Base-by-base conservation (phyloP, 495 filamentous ascomycete species). In the Entonaema liquescens region DNA sequence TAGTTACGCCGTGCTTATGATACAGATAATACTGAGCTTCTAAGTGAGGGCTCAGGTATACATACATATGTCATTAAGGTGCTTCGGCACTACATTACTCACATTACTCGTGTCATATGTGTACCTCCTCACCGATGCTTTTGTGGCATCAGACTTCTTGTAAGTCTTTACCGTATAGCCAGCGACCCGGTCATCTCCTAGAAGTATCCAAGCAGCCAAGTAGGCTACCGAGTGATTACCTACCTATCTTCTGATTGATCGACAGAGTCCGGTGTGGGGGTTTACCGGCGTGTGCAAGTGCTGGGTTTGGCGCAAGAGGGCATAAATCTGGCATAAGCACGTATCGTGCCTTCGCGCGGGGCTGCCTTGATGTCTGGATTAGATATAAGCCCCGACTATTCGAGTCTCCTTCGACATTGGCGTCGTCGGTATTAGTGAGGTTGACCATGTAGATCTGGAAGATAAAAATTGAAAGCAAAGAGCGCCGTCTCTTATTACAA, bases 1-100 rank as follows among this genome's bases (percentile, higher is more conserved):
- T 55, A 50, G 40, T 55, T 65, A 61, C 50, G 57, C 58, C 57
- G 68, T 62, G 62, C 62, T 61, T 71, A 65, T 55, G 52, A 55
- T 31, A 47, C 38, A 23, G 19, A 65, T 55, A 40, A 55, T 31
- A 47, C 38, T 12, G 19, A 47, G 12, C 19, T 23, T 23, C 31
- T 33, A 7, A 7, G 42, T 47, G 19, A 47, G 42, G 23, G 42
- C 21, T 21, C 6, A 59, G 21, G 33, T 57, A 53, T 42, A 33
- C 33, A 40, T 53, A 33, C 6, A 42, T 55, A 57, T 38, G 31
- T 25, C 36, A 67, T 28, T 7, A 59, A 23, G 52, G 25, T 44
- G 38, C 57, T 50, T 67, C n/a, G 6, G 57, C 58, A 29, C 50
- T 57, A 64, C 57, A 21, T 59, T 52, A 35, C 49, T n/a, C 55